Evolutionary conservation across 257 asterid species (phyloP).

Genomic region (Cruciata laevipes): DNA sequence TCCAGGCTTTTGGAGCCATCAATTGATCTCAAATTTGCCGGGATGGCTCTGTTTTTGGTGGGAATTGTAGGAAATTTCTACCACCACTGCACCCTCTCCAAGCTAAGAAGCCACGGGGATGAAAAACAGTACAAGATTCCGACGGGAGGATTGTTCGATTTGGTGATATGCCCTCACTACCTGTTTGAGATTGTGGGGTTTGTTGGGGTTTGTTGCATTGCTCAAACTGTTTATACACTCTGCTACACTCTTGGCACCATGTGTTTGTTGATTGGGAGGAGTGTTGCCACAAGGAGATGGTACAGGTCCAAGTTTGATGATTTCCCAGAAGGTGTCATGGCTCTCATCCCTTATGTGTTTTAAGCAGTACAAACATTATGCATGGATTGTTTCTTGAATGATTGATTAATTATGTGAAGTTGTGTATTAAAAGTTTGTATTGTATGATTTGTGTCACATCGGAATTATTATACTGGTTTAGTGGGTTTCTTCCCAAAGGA

Average conservation of each 20-base stretch:
- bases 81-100: constrained; percentile 59
- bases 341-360: constrained; percentile 48
- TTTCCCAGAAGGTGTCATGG: constrained; percentile 47
- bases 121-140: constrained; percentile 52
- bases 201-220: constrained; percentile 48
- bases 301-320: constrained; percentile 54
- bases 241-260: constrained; percentile 30
- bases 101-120: constrained; percentile 35
- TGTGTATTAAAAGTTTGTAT: no score
- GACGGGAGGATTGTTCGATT: constrained; percentile 42
- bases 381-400: neutral
- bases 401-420: neutral
- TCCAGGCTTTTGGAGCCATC: constrained; percentile 33
- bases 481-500: no score
- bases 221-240: constrained; percentile 38
- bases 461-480: no score
- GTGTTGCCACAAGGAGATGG: constrained; percentile 60
- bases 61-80: constrained; percentile 58
- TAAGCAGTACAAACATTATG: no score
- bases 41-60: constrained; percentile 27
- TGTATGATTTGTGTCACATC: no score
- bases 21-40: constrained; percentile 37
- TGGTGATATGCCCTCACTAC: constrained; percentile 58
- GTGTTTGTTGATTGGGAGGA: constrained; percentile 48
- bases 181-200: constrained; percentile 48